Conservation (phyloP, 225 moss, liverwort and hornwort genomes). For the Physcomitrellopsis africana region DNA sequence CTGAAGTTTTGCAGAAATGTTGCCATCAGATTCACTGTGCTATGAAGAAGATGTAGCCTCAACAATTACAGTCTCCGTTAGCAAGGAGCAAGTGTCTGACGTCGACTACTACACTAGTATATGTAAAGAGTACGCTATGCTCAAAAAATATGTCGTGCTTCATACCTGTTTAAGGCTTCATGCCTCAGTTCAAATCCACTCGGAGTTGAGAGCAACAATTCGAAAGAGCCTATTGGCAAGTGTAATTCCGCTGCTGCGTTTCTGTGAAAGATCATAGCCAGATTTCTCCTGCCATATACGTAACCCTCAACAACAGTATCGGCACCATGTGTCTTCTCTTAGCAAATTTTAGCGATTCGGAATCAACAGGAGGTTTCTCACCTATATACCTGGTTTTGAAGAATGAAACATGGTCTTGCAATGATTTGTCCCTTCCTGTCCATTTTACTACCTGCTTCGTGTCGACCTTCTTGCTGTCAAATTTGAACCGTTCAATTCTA, state of each 20-base stretch:
- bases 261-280: not conserved
- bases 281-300: accelerated
- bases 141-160: too few relatives aligned
- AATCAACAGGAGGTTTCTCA: not conserved
- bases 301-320: constrained; percentile 20
- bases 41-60: accelerated
- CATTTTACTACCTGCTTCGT: not conserved
- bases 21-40: not conserved
- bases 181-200: too few relatives aligned
- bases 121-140: too few relatives aligned
- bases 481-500: constrained; percentile 21
- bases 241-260: too few relatives aligned
- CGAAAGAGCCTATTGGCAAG: not conserved
- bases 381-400: not conserved
- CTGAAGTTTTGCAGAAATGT: accelerated
- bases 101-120: too few relatives aligned
- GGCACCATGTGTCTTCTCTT: not conserved
- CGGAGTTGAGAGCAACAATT: too few relatives aligned
- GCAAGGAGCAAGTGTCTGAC: too few relatives aligned
- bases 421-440: not conserved
- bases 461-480: not conserved
- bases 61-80: accelerated
- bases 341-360: accelerated
- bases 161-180: too few relatives aligned
- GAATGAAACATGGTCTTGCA: not conserved